Percentiles rank a stretch among this genome's conserved stretches.
These are phyloP conservation scores for Aegilops longissima DNA, from an alignment of 176 grass and related monocot genomes.

Conservation along the genomic window DNA sequence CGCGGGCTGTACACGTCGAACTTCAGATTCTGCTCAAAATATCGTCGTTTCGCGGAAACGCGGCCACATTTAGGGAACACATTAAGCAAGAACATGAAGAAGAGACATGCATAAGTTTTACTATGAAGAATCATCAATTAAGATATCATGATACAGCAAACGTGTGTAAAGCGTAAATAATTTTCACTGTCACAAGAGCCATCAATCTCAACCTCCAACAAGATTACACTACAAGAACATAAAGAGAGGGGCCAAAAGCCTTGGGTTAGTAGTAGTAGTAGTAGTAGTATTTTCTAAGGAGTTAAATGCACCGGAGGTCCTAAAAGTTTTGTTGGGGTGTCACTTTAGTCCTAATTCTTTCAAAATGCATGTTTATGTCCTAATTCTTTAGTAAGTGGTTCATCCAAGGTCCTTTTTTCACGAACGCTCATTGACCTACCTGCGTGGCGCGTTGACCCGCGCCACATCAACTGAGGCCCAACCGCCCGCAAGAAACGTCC, in stretches of 20 bases:
- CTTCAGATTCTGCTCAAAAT: conserved; percentile 40
- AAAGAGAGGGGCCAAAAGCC: neutral
- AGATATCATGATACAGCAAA: neutral
- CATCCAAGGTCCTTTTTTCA: too few species aligned
- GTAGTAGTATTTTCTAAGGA: neutral
- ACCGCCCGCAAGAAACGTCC: too few species aligned
- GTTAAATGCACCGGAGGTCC: too few species aligned
- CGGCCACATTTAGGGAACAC: neutral
- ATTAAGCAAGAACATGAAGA: neutral
- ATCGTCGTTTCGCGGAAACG: neutral
- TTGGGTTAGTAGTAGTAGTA: neutral
- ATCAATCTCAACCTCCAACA: neutral
- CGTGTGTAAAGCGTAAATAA: neutral
- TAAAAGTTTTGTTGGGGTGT: too few species aligned
- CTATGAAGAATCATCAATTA: neutral
- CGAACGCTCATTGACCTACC: too few species aligned
- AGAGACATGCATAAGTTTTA: neutral
- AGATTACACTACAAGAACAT: neutral
- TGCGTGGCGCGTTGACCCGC: too few species aligned
- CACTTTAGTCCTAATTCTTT: too few species aligned
- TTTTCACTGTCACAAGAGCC: neutral
- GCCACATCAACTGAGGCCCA: too few species aligned
- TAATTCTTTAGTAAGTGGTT: too few species aligned
- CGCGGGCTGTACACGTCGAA: conserved; percentile 64
- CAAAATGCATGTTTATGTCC: too few species aligned